Conservation (phyloP, 768 basidiomycete species). For the Agaricus bisporus region DNA sequence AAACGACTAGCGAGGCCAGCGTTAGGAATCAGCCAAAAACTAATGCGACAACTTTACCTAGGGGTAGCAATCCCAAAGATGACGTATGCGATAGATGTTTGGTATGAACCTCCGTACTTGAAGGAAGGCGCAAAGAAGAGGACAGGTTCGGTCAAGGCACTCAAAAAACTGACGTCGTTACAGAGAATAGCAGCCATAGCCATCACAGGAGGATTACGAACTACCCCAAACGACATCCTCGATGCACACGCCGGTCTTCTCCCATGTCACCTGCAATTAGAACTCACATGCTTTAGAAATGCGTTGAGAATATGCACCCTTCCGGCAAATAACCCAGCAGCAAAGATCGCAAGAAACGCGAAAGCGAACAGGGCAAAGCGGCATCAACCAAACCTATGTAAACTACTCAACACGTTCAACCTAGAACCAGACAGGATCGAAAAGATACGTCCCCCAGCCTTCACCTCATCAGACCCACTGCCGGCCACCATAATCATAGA, state of each 20-base stretch:
- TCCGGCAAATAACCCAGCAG: conserved; percentile 10
- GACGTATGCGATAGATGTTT: conserved; percentile 19
- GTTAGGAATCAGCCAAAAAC: conserved; percentile 12
- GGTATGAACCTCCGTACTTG: conserved; percentile 15
- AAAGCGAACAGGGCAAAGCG: not conserved
- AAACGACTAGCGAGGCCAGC: conserved; percentile 11
- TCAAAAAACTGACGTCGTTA: conserved; percentile 11
- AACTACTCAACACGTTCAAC: conserved; percentile 4
- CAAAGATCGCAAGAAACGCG: not conserved
- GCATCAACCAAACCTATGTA: conserved; percentile 7
- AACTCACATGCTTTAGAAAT: conserved; percentile 9
- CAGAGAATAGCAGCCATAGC: conserved; percentile 17
- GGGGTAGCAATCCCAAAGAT: conserved; percentile 21
- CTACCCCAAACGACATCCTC: conserved; percentile 14
- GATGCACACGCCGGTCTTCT: conserved; percentile 15
- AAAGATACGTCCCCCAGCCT: not conserved
- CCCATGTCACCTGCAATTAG: conserved; percentile 11
- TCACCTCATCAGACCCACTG: not conserved
- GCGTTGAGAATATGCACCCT: conserved; percentile 13
- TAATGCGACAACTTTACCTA: conserved; percentile 18
- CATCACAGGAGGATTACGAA: conserved; percentile 17
- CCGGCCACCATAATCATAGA: not conserved
- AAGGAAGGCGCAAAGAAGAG: not conserved
- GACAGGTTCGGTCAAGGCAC: conserved; percentile 10
- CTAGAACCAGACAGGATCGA: conserved; percentile 10